Evolutionary conservation across 2,329 filamentous ascomycete species (phyloP).

Genomic region (Sphaerostilbella broomeana): DNA sequence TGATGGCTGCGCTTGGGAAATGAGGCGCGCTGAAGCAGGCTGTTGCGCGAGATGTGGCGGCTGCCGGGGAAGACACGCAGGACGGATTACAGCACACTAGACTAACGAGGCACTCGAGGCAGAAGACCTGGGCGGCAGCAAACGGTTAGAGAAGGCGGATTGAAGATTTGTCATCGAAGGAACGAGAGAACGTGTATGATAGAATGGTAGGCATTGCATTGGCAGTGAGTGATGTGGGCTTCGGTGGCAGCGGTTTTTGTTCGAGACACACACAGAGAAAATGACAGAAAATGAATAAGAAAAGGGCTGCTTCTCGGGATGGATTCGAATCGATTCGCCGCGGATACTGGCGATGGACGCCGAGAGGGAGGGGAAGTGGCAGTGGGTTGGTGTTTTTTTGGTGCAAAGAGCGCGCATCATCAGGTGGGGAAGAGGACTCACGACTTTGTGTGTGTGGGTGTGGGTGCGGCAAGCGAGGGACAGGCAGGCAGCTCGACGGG

Average conservation of each 20-base stretch:
- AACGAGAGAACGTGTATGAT: background rate
- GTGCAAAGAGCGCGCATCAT: constrained; percentile 7
- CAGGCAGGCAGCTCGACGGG: no score
- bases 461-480: constrained; percentile 3
- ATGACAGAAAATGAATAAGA: no score
- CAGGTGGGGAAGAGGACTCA: constrained; percentile 8
- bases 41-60: constrained; percentile 24
- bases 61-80: constrained; percentile 22
- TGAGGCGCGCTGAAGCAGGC: constrained; percentile 21
- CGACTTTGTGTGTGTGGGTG: no score
- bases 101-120: constrained; percentile 18
- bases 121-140: no score
- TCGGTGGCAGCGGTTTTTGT: no score
- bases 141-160: constrained; percentile 3
- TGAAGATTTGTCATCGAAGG: constrained; percentile 2
- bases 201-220: background rate
- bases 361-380: background rate
- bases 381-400: constrained; percentile 1
- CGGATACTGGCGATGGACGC: constrained; percentile 3
- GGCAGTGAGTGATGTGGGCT: background rate
- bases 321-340: background rate
- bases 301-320: background rate
- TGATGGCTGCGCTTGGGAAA: constrained; percentile 20
- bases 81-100: constrained; percentile 28
- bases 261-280: no score